Evolutionary conservation across 2,329 filamentous ascomycete genomes (phyloP), one percentile per base, ranked within the genome.

Genomic region (Chaetomium globosum): DNA sequence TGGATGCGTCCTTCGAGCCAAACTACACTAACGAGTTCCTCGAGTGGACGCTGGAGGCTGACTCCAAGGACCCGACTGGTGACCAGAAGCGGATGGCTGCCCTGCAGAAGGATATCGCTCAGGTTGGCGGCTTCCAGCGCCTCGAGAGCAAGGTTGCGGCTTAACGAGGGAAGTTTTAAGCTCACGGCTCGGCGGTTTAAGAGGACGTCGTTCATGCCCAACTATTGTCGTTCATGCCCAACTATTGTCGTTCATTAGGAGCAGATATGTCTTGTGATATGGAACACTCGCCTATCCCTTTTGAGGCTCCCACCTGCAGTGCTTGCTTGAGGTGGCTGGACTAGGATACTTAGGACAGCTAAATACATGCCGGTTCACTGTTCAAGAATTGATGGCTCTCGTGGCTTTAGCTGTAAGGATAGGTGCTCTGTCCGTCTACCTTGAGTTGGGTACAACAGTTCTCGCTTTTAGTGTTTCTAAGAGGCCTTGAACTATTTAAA

Each of bases 21-120:
- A 93, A 93, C 80, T 92, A 91, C 77, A 92, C 89, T 71, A 92
- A 92, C 70, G 78, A 85, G 69, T 91, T 86, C 75, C 78, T 93
- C 33, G 81, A 80, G 28, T 93, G 90, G 90, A 73, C 76, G 1
- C 80, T 91, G 8, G 87, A 87, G 46, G 80, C 75, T 0, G 89
- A 91, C 59, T 89, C 88, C 0, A 75, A 76, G 51, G 89, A 92
- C 75, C 90, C 89, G 0, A 82, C 78, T 1, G 89, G 87, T 12
- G 89, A 93, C 72, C 89, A 93, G 84, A 90, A 89, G 84, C 82
- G 83, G 48, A 92, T 92, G 87, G 86, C 81, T 3, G 80, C 82
- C 71, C 77, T 92, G 71, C 90, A 92, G 81, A 81, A 87, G 76
- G 80, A 86, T 63, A 84, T 92, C 68, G 87, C 88, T 57, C 77